These are phyloP conservation scores for Emmonsiellopsis sp. DNA, from an alignment of 2,329 filamentous ascomycete genomes.

Conservation along the genomic window DNA sequence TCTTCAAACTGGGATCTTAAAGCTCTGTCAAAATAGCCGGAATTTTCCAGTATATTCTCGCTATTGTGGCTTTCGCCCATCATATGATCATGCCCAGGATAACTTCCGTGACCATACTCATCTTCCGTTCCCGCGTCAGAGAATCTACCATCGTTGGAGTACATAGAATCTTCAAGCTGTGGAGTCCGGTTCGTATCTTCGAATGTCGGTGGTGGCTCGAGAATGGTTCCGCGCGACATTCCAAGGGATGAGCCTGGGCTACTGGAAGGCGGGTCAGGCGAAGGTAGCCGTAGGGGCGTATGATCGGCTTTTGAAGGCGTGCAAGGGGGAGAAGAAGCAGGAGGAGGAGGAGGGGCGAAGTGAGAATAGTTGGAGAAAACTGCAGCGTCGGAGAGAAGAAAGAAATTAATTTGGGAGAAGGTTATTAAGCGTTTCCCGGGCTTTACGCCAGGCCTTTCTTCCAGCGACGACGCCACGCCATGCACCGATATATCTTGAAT, in stretches of 20 bases:
- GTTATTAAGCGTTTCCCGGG: slow-evolving; percentile 36
- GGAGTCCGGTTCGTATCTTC: neutral
- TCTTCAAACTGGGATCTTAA: slow-evolving; percentile 27
- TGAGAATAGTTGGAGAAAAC: slow-evolving; percentile 40
- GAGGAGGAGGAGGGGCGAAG: slow-evolving; percentile 23
- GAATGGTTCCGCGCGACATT: slow-evolving; percentile 31
- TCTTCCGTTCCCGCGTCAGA: slow-evolving; percentile 34
- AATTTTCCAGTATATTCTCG: slow-evolving; percentile 27
- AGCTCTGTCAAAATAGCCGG: slow-evolving; percentile 30
- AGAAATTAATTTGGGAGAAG: slow-evolving; percentile 36
- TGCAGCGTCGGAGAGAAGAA: slow-evolving; percentile 39
- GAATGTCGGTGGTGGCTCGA: slow-evolving; percentile 17
- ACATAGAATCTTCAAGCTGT: slow-evolving; percentile 20
- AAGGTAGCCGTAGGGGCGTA: slow-evolving; percentile 16
- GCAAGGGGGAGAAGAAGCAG: slow-evolving; percentile 18
- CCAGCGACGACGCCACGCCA: slow-evolving; percentile 18
- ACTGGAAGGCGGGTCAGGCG: slow-evolving; percentile 19
- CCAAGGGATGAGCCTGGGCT: slow-evolving; percentile 19
- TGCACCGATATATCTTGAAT: slow-evolving; percentile 27
- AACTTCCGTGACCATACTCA: slow-evolving; percentile 19
- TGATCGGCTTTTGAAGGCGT: slow-evolving; percentile 25
- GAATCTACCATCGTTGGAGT: slow-evolving; percentile 32
- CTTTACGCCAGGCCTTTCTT: slow-evolving; percentile 15
- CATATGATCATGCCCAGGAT: slow-evolving; percentile 19
- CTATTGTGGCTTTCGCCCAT: slow-evolving; percentile 19